Conservation (phyloP, 495 filamentous ascomycete genomes). For the Lasiosphaeriaceae sp. region DNA sequence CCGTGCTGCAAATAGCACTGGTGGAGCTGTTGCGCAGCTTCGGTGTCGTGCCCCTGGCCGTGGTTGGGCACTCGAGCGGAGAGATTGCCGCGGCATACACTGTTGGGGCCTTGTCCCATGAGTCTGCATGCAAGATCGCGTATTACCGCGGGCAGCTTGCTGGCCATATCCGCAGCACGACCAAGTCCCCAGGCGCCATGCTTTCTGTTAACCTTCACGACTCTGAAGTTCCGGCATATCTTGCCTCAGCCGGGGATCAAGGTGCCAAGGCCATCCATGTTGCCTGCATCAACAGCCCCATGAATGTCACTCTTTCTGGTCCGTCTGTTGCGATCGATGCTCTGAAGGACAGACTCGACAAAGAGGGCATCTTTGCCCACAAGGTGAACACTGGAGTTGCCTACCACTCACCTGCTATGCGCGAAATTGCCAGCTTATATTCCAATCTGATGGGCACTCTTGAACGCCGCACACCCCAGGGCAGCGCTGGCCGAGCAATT, state of each 20-base stretch:
- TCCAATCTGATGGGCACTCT: constrained; percentile 15
- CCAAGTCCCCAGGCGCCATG: constrained; percentile 43
- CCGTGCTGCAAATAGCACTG: constrained; percentile 47
- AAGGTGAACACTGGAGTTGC: constrained; percentile 37
- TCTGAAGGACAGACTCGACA: constrained; percentile 26
- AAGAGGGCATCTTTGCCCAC: constrained; percentile 40
- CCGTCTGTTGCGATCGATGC: constrained; percentile 30
- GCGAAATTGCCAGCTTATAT: constrained; percentile 36
- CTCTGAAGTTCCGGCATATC: constrained; percentile 17
- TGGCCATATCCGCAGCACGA: constrained; percentile 10
- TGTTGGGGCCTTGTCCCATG: constrained; percentile 34
- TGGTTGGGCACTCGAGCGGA: constrained; percentile 58
- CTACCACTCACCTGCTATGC: constrained; percentile 42
- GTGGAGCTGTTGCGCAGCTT: constrained; percentile 44
- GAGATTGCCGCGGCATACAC: constrained; percentile 51
- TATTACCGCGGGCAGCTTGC: constrained; percentile 34
- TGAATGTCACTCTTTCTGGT: constrained; percentile 43
- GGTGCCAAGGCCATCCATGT: constrained; percentile 17
- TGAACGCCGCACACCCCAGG: too few species aligned
- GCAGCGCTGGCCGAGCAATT: too few species aligned
- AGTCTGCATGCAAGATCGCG: constrained; percentile 44
- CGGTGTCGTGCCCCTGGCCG: constrained; percentile 41
- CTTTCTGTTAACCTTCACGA: constrained; percentile 37
- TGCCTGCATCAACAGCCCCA: constrained; percentile 49
- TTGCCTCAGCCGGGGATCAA: constrained; percentile 9